These are phyloP conservation scores for Xylona heveae DNA, from an alignment of 495 filamentous ascomycete genomes.

Conservation along the genomic window DNA sequence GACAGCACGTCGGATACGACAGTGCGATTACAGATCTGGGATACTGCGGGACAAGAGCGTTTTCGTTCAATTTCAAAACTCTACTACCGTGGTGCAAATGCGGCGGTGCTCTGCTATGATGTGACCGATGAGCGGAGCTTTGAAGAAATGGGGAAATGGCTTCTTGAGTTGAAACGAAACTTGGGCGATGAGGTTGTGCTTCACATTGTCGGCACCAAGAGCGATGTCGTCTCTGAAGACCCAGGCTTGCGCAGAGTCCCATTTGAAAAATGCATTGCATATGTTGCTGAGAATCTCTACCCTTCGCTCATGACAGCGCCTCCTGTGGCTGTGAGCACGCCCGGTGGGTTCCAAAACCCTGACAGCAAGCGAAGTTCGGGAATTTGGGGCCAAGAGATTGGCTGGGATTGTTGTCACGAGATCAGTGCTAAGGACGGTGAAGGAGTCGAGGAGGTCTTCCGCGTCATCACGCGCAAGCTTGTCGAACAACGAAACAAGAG, in stretches of 20 bases:
- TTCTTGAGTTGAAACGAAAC: conserved; percentile 55
- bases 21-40: conserved; percentile 80
- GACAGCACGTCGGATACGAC: conserved; percentile 62
- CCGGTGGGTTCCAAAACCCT: conserved; percentile 34
- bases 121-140: conserved; percentile 78
- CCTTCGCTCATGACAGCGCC: conserved; percentile 44
- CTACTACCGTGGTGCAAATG: conserved; percentile 90
- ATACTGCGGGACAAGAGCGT: conserved; percentile 87
- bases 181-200: conserved; percentile 57
- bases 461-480: conserved; percentile 81
- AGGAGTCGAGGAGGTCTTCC: conserved; percentile 92
- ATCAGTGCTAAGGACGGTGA: conserved; percentile 88
- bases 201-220: conserved; percentile 90
- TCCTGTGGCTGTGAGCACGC: conserved; percentile 26
- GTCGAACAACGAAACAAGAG: conserved; percentile 69
- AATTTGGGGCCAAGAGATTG: conserved; percentile 81
- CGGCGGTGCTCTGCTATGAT: conserved; percentile 84
- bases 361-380: conserved; percentile 61
- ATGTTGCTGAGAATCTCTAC: conserved; percentile 76
- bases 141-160: conserved; percentile 83
- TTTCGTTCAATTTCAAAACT: conserved; percentile 83
- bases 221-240: conserved; percentile 68
- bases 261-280: conserved; percentile 85
- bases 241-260: conserved; percentile 59
- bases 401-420: conserved; percentile 94